A percentile compares a stretch with the other conserved stretches of the same genome.
Evolutionary conservation across 2,329 filamentous ascomycete species (phyloP).

Genomic region (Phaeosphaeria sp.): DNA sequence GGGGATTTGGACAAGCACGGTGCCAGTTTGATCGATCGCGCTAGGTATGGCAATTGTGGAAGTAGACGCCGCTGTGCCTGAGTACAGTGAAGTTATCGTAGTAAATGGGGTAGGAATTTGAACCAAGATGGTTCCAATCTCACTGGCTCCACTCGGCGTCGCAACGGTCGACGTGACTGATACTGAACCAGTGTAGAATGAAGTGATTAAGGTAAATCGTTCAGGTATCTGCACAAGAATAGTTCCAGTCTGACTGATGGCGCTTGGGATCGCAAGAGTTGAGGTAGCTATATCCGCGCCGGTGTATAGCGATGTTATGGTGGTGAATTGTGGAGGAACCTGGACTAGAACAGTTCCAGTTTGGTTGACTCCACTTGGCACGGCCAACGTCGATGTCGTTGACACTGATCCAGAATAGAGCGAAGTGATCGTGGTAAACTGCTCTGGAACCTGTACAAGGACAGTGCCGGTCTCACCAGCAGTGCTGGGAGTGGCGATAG

Average conservation of each 20-base stretch:
- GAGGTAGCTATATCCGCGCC: neutral
- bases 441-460: neutral
- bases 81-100: neutral
- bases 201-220: neutral
- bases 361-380: neutral
- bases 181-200: neutral
- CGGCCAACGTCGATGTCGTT: neutral
- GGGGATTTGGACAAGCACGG: neutral
- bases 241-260: neutral
- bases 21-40: neutral
- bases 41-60: neutral
- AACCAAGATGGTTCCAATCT: neutral
- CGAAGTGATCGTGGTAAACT: neutral
- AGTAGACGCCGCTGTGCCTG: neutral
- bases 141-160: neutral
- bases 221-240: neutral
- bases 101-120: neutral
- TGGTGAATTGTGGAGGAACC: neutral
- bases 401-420: neutral
- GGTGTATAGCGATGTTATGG: neutral
- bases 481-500: neutral
- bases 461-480: neutral
- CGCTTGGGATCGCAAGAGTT: neutral
- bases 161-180: neutral
- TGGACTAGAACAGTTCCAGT: conserved; percentile 1